phyloP scores from a whole-genome alignment of 1,139 yeast genomes.

The Nakaseomyces glabratus region DNA sequence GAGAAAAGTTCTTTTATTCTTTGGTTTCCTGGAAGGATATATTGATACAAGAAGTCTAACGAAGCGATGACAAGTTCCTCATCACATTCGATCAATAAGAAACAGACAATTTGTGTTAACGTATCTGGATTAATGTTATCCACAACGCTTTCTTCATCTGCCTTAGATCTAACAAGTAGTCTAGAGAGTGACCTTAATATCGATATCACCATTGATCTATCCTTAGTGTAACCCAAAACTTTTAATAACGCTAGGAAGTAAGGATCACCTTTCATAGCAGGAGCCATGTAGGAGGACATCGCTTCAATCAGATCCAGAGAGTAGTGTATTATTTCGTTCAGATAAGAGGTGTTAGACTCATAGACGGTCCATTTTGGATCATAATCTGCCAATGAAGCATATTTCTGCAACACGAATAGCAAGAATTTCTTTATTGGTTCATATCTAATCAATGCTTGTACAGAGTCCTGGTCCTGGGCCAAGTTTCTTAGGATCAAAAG shows the following conservation, averaged over 20 bases:
- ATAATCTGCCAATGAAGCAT: conserved; percentile 12
- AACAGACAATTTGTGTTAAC: conserved; percentile 39
- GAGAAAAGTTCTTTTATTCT: conserved; percentile 34
- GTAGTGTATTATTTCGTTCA: conserved; percentile 56
- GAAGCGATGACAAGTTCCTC: conserved; percentile 57
- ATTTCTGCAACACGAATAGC: conserved; percentile 23
- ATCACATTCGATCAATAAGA: conserved; percentile 40
- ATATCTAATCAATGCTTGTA: conserved; percentile 63
- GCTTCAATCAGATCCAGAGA: conserved; percentile 77
- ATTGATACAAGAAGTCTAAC: conserved; percentile 60
- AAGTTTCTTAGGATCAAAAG: conserved; percentile 62
- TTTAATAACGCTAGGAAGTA: conserved; percentile 45
- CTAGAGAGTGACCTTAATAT: conserved; percentile 47
- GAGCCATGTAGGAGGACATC: conserved; percentile 72
- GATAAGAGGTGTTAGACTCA: conserved; percentile 31
- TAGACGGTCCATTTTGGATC: conserved; percentile 17
- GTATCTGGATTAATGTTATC: conserved; percentile 35
- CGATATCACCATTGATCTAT: conserved; percentile 46
- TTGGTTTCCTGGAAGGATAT: conserved; percentile 42
- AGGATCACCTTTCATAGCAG: conserved; percentile 56
- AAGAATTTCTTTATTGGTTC: conserved; percentile 40
- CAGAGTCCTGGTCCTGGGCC: conserved; percentile 74
- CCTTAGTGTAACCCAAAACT: conserved; percentile 42
- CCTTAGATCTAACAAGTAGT: conserved; percentile 38
- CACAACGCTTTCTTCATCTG: conserved; percentile 39